Conservation (phyloP, 2,329 filamentous ascomycete species). For the Apiospora marii region DNA sequence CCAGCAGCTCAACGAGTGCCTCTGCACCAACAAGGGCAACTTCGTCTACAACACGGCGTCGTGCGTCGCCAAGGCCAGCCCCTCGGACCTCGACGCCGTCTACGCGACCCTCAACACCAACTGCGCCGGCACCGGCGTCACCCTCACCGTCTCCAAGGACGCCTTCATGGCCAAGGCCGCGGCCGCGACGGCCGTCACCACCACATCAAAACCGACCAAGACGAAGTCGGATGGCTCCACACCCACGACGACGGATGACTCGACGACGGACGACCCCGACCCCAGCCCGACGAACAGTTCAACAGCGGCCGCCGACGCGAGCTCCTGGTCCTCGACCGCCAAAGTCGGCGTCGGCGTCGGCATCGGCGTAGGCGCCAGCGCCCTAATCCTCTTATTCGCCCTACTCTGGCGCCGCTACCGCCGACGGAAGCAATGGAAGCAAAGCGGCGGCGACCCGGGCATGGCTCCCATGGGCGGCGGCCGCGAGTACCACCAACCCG, state of each 20-base stretch:
- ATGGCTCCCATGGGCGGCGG: background rate
- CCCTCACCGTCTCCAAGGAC: constrained; percentile 49
- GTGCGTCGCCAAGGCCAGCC: constrained; percentile 51
- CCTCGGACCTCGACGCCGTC: constrained; percentile 49
- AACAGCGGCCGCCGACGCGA: background rate
- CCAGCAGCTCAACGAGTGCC: constrained; percentile 54
- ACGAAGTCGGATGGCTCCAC: constrained; percentile 12
- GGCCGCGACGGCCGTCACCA: constrained; percentile 33
- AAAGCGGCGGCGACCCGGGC: background rate
- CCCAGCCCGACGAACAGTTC: constrained; percentile 40
- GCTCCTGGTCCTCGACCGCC: constrained; percentile 33
- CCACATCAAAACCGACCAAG: constrained; percentile 31
- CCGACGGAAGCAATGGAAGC: constrained; percentile 29
- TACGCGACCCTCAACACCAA: constrained; percentile 53
- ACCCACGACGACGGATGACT: constrained; percentile 30
- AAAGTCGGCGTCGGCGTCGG: constrained; percentile 50
- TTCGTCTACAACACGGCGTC: constrained; percentile 57
- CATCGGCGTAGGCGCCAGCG: constrained; percentile 35
- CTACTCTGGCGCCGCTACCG: constrained; percentile 42
- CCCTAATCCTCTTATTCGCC: constrained; percentile 31
- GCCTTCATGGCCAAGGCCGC: constrained; percentile 49
- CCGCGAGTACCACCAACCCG: background rate
- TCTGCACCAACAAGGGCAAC: constrained; percentile 57
- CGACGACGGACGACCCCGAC: constrained; percentile 29
- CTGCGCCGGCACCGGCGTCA: constrained; percentile 54